Base-by-base conservation (phyloP, 208 protist genomes). In the Borovskyia barvae region DNA sequence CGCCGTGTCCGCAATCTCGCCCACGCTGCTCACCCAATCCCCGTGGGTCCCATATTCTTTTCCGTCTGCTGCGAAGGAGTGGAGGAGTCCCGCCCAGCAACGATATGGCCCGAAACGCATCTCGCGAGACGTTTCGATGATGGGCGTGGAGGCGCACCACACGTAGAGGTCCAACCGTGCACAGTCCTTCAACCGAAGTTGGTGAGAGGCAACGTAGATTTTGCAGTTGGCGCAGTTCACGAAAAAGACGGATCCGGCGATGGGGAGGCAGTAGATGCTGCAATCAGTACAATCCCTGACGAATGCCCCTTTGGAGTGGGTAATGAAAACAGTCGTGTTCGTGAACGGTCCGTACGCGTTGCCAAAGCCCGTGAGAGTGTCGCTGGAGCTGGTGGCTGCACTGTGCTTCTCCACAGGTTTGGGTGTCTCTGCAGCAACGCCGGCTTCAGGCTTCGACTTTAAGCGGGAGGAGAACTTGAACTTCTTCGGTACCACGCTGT, bases 181-280 rank as follows among this genome's bases (percentile, higher is more conserved):
- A 72, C 85, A 93, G 64, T 79, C 64, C 51, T 93, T 92, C 36
- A 95, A 54, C 36, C 89, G 79, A 17, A 95, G 80, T 66, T 95
- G 89, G 53, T 92, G 85, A 41, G 85, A 95, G 11, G 80, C 75
- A 0, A 92, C 72, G 73, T 93, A 95, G 15, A 93, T 41, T 20
- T 55, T 70, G 66, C 89, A 93, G 41, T 75, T 37, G 4, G 5
- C 51, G 66, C 81, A 93, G 53, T 82, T 69, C 9, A 76, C 79
- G 25, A 95, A 61, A 48, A 95, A 95, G 9, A 80, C 77, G 3
- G 89, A 90, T 11, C 89, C 89, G 1, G 86, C 83, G 36, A 87
- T 78, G 14, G 89, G 89, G 2, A 80, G 45, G 36, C 70, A 64
- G 30, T 87, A 68, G 14, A 95, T 61, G 24, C 69, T 72, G 51